Evolutionary conservation across 2,329 filamentous ascomycete genomes (phyloP).

Genomic region (Aspergillus sp.): DNA sequence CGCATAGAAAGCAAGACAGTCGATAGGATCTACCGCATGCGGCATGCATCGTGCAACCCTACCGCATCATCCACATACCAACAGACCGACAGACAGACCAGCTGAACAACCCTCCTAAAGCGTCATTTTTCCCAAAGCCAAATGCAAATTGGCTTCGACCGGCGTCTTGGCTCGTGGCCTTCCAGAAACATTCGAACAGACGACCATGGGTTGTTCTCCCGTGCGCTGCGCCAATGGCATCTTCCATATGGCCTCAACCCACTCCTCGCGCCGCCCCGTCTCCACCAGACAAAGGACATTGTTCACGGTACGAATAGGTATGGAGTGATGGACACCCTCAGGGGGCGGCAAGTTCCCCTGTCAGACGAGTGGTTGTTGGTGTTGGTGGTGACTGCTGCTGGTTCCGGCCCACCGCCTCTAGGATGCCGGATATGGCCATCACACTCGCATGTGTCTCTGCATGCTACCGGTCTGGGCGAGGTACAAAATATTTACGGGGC

Average conservation of each 20-base stretch:
- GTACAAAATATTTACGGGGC: conserved; percentile 4
- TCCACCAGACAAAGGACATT: conserved; percentile 1
- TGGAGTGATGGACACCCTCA: too few relatives aligned
- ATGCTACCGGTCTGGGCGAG: neutral
- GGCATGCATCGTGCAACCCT: too few relatives aligned
- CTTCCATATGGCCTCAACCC: neutral
- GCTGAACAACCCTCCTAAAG: too few relatives aligned
- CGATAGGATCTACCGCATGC: neutral
- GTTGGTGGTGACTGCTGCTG: neutral
- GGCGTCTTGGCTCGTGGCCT: neutral
- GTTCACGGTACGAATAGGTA: too few relatives aligned
- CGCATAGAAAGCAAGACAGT: too few relatives aligned
- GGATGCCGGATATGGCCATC: conserved; percentile 9
- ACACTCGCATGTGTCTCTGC: neutral
- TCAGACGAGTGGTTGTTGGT: neutral
- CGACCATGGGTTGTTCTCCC: neutral
- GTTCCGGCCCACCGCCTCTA: conserved; percentile 6
- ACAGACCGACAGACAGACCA: too few relatives aligned
- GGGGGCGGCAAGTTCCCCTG: too few relatives aligned
- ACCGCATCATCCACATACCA: too few relatives aligned
- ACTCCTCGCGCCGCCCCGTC: conserved; percentile 4
- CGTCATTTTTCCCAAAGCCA: too few relatives aligned
- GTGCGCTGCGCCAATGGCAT: neutral
- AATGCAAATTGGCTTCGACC: neutral
- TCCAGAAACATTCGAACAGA: conserved; percentile 5